phyloP scores from a whole-genome alignment of 2,329 filamentous ascomycete species.

The Nemania abortiva region DNA sequence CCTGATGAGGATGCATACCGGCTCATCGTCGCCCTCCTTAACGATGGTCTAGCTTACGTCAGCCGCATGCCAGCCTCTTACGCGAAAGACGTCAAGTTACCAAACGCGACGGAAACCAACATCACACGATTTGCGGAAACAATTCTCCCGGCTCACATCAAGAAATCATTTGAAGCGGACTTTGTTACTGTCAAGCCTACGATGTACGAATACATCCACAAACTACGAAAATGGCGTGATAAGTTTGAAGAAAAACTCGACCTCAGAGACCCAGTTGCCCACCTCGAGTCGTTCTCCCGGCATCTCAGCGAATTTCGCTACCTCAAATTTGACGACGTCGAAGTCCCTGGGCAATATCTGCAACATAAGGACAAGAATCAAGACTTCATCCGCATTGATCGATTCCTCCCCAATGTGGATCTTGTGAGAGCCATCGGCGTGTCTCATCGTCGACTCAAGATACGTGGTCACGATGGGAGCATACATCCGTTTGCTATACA shows the following conservation, averaged over 20 bases:
- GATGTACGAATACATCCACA: conserved; percentile 99
- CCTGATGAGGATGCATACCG: conserved; percentile 98
- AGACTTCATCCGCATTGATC: conserved; percentile 96
- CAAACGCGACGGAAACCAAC: conserved; percentile 90
- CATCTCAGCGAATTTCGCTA: conserved; percentile 97
- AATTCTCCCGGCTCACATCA: conserved; percentile 92
- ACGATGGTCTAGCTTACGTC: conserved; percentile 94
- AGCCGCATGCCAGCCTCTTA: conserved; percentile 88
- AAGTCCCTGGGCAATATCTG: conserved; percentile 96
- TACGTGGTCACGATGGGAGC: conserved; percentile 96
- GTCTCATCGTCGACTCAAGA: conserved; percentile 92
- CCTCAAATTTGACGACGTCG: conserved; percentile 98
- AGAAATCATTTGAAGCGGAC: conserved; percentile 96
- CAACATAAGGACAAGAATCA: conserved; percentile 99
- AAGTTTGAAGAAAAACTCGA: conserved; percentile 99
- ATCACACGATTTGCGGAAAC: conserved; percentile 97
- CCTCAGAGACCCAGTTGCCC: conserved; percentile 77
- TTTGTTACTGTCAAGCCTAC: conserved; percentile 96
- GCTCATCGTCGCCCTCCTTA: conserved; percentile 95
- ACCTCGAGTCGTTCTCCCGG: conserved; percentile 87
- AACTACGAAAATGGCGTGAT: conserved; percentile 93
- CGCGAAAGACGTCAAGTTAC: conserved; percentile 90
- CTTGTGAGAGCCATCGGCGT: conserved; percentile 90
- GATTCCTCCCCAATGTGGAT: conserved; percentile 95
- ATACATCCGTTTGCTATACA: conserved; percentile 97